Base-by-base conservation (phyloP, 2,329 filamentous ascomycete genomes). In the Coleophoma crateriformis region DNA sequence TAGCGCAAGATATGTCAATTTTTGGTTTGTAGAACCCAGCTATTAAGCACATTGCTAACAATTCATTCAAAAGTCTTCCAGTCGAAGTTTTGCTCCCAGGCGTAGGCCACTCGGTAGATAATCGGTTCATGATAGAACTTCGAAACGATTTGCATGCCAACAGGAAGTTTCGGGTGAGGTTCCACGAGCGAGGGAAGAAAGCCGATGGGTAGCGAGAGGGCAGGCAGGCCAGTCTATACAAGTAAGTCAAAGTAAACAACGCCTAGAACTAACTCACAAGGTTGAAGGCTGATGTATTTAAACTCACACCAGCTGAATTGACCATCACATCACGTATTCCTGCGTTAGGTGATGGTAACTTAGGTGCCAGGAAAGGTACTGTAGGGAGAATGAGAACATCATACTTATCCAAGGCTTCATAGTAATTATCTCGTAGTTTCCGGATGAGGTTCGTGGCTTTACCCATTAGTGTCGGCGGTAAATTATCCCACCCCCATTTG, bases 241-340 rank as follows among this genome's bases (percentile, higher is more conserved):
- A 76, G 64, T 0, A 76, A 76, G 27, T 27, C 2, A 27, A 27
- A 27, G 6, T 27, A 7, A 27, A 27, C 5, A 37, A 80, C 62
- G 0, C 72, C 69, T 56, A 81, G 58, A 0, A 75, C 77, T 0
- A 77, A 0, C 77, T 77, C 0, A 76, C 79, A 3, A 75, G 69
- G 54, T 81, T 77, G 61, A 81, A 81, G 6, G 73, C 68, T 10
- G 73, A 73, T 7, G 78, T 82, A 53, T 82, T 81, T n/a, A 67
- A 70, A 0, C 74, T 79, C 50, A 78, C 54, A 0, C 78, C 78
- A 38, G 79, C 73, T 37, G 73, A 74, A 10, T 73, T 72, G 46
- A 68, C 66, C 34, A 77, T 74, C n/a, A 71, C 72, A 43, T 73
- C 35, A 12, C 65, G 7, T 72, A 60, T 20, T 7, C 40, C 1